These are phyloP conservation scores for Lactarius tabidus DNA, from an alignment of 768 basidiomycete genomes.

Conservation along the genomic window DNA sequence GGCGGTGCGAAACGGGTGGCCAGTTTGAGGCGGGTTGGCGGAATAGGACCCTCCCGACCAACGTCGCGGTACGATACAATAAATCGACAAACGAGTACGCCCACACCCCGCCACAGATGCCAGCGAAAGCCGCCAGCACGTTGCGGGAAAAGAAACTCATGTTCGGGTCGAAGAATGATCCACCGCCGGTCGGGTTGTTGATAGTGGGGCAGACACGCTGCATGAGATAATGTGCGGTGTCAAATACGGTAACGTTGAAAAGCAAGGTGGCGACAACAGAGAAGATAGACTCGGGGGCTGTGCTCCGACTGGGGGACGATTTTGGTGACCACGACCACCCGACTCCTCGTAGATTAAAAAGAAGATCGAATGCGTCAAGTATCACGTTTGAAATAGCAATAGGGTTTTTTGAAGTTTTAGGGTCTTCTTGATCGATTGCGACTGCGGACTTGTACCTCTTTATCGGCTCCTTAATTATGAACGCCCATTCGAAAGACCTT, in stretches of 20 bases:
- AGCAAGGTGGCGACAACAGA: neutral
- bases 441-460: neutral
- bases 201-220: constrained; percentile 8
- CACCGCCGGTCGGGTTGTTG: neutral
- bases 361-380: constrained; percentile 14
- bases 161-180: constrained; percentile 1
- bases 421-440: no score
- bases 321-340: constrained; percentile 9
- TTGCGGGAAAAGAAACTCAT: neutral
- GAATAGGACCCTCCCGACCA: constrained; percentile 3
- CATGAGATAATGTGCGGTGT: constrained; percentile 1
- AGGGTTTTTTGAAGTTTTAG: neutral
- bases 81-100: constrained; percentile 19
- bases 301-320: neutral
- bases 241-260: constrained; percentile 1
- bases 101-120: constrained; percentile 13
- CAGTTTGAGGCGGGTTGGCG: neutral
- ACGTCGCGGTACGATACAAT: constrained; percentile 27
- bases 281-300: neutral
- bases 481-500: neutral
- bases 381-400: neutral
- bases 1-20: neutral
- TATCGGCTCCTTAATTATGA: neutral
- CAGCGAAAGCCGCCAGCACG: neutral
- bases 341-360: constrained; percentile 9